A percentile compares a stretch with the other conserved stretches of the same genome.
Evolutionary conservation across 2,329 filamentous ascomycete genomes (phyloP).

Genomic region (Corinectria fuckeliana): DNA sequence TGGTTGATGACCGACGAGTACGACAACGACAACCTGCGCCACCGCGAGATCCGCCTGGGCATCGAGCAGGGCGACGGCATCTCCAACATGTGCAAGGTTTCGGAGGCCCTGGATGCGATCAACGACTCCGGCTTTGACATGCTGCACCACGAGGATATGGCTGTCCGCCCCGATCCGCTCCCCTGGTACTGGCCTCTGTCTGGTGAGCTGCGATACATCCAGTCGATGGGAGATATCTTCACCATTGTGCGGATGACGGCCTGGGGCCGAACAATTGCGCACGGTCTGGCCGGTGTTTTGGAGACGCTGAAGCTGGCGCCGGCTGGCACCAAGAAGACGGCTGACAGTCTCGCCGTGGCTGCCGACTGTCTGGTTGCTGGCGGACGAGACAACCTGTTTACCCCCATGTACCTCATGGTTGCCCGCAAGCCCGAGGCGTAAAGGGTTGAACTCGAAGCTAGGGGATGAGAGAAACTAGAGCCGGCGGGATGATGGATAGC

Average conservation of each 20-base stretch:
- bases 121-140: slow-evolving; percentile 87
- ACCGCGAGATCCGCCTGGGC: slow-evolving; percentile 88
- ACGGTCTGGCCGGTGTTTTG: slow-evolving; percentile 77
- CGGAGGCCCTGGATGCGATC: slow-evolving; percentile 82
- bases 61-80: slow-evolving; percentile 98
- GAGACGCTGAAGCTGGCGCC: slow-evolving; percentile 81
- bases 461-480: neutral
- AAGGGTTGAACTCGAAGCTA: neutral
- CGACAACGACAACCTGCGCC: slow-evolving; percentile 84
- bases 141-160: slow-evolving; percentile 84
- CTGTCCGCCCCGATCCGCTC: slow-evolving; percentile 73
- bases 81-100: slow-evolving; percentile 92
- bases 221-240: slow-evolving; percentile 78
- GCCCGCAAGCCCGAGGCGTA: slow-evolving; percentile 74
- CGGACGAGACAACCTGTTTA: slow-evolving; percentile 90
- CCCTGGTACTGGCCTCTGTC: slow-evolving; percentile 96
- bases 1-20: slow-evolving; percentile 99
- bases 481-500: slow-evolving; percentile 6
- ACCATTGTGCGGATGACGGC: slow-evolving; percentile 91
- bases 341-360: slow-evolving; percentile 81
- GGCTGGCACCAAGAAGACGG: slow-evolving; percentile 90
- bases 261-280: slow-evolving; percentile 75
- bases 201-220: slow-evolving; percentile 84
- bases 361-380: slow-evolving; percentile 88
- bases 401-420: slow-evolving; percentile 98